These are phyloP conservation scores for Schrenkiella parvula DNA, from an alignment of 345 rosid genomes.

Conservation along the genomic window DNA sequence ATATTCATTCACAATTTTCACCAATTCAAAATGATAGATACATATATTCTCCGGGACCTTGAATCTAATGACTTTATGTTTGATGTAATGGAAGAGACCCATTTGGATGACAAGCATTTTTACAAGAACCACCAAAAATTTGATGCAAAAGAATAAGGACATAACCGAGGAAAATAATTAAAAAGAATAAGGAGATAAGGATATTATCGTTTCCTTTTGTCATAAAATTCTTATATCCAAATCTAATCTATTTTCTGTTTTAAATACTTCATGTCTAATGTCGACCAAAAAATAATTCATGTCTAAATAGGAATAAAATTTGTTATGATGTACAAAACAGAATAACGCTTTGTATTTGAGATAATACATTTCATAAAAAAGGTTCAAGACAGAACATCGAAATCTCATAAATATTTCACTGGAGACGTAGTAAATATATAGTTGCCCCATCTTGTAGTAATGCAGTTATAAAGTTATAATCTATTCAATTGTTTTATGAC, in stretches of 20 bases:
- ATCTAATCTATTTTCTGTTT: slow-evolving; percentile 31
- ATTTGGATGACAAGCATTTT: slow-evolving; percentile 28
- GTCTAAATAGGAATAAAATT: background rate
- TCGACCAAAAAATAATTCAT: background rate
- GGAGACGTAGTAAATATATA: background rate
- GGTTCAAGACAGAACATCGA: background rate
- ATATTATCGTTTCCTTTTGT: slow-evolving; percentile 31
- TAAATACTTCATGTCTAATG: slow-evolving; percentile 26
- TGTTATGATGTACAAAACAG: background rate
- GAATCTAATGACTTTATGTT: slow-evolving; percentile 31
- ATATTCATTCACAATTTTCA: slow-evolving; percentile 5
- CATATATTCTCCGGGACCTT: slow-evolving; percentile 25
- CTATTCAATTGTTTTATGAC: background rate
- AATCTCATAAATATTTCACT: background rate
- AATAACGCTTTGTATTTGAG: background rate
- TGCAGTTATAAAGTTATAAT: background rate
- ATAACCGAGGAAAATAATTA: background rate
- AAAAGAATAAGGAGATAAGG: slow-evolving; percentile 16
- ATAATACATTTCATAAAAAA: background rate
- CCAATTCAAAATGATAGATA: slow-evolving; percentile 16
- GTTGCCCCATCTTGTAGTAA: background rate
- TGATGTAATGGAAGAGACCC: slow-evolving; percentile 29
- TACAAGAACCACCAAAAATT: slow-evolving; percentile 25
- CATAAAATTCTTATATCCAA: slow-evolving; percentile 27
- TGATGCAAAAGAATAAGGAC: slow-evolving; percentile 27